Conservation (phyloP, 2,329 filamentous ascomycete genomes). For the Sporothrix globosa region DNA sequence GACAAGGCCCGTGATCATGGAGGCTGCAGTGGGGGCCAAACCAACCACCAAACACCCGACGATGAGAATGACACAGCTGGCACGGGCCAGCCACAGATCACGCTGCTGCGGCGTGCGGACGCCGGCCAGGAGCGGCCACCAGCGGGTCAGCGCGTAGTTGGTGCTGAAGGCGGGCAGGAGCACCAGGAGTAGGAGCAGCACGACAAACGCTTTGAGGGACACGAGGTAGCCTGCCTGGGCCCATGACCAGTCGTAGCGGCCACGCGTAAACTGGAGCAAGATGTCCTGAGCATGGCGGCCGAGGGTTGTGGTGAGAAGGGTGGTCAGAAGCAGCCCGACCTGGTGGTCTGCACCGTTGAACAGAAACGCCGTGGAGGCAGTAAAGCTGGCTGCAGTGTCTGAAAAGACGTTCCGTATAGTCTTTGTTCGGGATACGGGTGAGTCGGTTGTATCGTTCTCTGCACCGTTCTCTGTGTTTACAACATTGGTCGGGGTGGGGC, state of each 20-base stretch:
- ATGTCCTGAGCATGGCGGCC: conserved; percentile 26
- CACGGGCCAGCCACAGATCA: background rate
- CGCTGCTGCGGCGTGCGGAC: conserved; percentile 4
- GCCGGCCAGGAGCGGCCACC: background rate
- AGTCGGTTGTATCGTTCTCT: background rate
- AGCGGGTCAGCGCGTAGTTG: background rate
- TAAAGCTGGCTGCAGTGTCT: background rate
- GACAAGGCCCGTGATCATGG: conserved; percentile 21
- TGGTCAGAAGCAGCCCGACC: conserved; percentile 17
- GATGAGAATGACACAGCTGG: background rate
- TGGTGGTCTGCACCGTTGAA: background rate
- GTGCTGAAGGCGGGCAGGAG: conserved; percentile 14
- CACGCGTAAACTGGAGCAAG: conserved; percentile 24
- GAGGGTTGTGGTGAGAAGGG: conserved; percentile 23
- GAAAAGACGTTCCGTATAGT: background rate
- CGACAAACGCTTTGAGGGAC: conserved; percentile 21
- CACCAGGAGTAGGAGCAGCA: conserved; percentile 16
- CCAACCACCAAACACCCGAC: background rate
- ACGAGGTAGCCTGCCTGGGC: conserved; percentile 28
- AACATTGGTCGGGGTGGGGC: background rate
- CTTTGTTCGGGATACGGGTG: conserved; percentile 4
- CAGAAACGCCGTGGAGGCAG: background rate
- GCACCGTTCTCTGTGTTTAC: background rate
- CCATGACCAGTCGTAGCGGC: conserved; percentile 28
- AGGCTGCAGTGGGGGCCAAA: background rate